Evolutionary conservation across 2,329 filamentous ascomycete genomes (phyloP), one percentile per base, ranked within the genome.

Genomic region (Lojkania enalia): DNA sequence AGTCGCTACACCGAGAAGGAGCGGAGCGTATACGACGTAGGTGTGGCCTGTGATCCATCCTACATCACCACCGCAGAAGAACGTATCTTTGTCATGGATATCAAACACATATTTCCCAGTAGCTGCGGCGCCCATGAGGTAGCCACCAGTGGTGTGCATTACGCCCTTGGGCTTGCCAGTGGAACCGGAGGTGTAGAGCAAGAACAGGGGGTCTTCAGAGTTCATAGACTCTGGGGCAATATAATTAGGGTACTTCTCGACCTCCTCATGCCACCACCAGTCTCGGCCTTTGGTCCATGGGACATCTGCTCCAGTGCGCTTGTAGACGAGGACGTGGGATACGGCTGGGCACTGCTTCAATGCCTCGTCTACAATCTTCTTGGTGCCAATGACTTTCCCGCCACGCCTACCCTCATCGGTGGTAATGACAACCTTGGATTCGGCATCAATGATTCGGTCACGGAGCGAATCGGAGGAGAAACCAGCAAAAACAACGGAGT

Each of bases 41-140:
- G 94, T 96, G 76, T 99, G 94, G 14, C 94, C 94, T 20, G 94
- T 99, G 69, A 99, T 97, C 94, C 94, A 99, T 55, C 94, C 94
- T 32, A 99, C 92, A 65, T 99, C 94, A 70, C 94, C 94, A 71
- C 91, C 94, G 62, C 94, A 99, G 81, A 97, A 97, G 81, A 94
- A 96, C 53, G 83, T 84, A 71, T 99, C 94, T 42, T 87, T 84
- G 52, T 91, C 86, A 71, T 99, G 94, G 53, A 99, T 95, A 70
- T 99, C 94, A 68, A 99, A 99, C 51, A 97, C 92, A 71, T 99
- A 97, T 75, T 97, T 99, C 53, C 91, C 92, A 11, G 94, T 99
- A 62, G 87, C 81, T 23, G 94, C 92, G 39, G 91, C 91, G 48
- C 94, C 94, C 5, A 97, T 75, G n/a, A 99, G 81, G 70, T 97